Conservation (phyloP, 2,329 filamentous ascomycete species). For the Claviceps cyperi region DNA sequence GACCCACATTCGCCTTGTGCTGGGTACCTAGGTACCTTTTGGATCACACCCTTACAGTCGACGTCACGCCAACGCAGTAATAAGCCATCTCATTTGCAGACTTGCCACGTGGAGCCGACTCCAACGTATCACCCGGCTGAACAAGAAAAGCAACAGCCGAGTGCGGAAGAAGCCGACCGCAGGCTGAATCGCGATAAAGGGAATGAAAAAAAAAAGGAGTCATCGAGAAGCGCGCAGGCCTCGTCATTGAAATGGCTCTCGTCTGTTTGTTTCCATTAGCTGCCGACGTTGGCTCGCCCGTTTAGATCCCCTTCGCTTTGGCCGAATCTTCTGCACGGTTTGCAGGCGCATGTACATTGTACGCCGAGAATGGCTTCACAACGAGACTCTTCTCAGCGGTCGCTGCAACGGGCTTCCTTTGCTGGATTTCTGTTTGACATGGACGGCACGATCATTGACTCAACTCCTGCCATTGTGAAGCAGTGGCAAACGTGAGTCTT, state of each 20-base stretch:
- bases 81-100: slow-evolving; percentile 10
- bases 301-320: too few species aligned
- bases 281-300: too few species aligned
- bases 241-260: too few species aligned
- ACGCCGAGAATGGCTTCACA: slow-evolving; percentile 17
- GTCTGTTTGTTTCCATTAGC: too few species aligned
- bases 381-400: slow-evolving; percentile 23
- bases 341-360: too few species aligned
- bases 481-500: slow-evolving; percentile 54
- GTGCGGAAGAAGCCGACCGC: background rate
- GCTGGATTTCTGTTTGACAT: slow-evolving; percentile 55
- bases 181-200: too few species aligned
- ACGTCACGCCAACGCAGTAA: background rate
- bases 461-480: slow-evolving; percentile 60
- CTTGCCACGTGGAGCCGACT: slow-evolving; percentile 12
- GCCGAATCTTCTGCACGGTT: too few species aligned
- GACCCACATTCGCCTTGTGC: too few species aligned
- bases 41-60: too few species aligned
- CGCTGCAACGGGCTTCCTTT: slow-evolving; percentile 33
- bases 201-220: background rate
- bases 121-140: too few species aligned
- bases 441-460: slow-evolving; percentile 76
- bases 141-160: background rate
- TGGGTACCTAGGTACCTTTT: too few species aligned
- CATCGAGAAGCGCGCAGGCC: too few species aligned